Percentiles rank a stretch among this genome's conserved stretches.
Conservation (phyloP, 208 protist species). For the Herpetomonas samuelpessoai region DNA sequence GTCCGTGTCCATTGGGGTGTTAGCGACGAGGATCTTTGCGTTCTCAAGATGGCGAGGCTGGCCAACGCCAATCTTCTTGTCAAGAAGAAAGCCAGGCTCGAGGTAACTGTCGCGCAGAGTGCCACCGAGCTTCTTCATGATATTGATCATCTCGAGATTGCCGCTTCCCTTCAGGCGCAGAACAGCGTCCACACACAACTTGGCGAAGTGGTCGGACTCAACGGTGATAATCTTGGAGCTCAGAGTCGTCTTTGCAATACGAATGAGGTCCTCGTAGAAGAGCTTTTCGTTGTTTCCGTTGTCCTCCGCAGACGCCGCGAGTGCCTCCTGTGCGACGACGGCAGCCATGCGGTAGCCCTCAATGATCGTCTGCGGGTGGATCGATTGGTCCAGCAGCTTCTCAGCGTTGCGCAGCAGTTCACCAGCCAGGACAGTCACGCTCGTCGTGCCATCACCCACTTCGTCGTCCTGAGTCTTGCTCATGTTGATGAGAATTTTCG, state of each 20-base stretch:
- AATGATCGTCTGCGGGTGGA: slow-evolving; percentile 99
- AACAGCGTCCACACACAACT: slow-evolving; percentile 98
- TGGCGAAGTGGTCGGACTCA: slow-evolving; percentile 98
- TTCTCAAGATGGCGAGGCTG: slow-evolving; percentile 97
- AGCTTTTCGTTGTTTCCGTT: slow-evolving; percentile 80
- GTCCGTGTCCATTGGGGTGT: slow-evolving; percentile 99
- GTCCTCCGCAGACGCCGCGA: slow-evolving; percentile 76
- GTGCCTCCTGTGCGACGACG: slow-evolving; percentile 79
- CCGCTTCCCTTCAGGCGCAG: slow-evolving; percentile 93
- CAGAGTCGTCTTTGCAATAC: slow-evolving; percentile 99
- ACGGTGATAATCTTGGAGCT: slow-evolving; percentile 98
- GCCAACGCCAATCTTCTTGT: slow-evolving; percentile 99
- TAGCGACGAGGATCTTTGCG: slow-evolving; percentile 98
- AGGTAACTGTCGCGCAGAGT: slow-evolving; percentile 98
- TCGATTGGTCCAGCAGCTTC: slow-evolving; percentile 95
- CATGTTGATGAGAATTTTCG: slow-evolving; percentile 99
- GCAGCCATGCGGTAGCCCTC: slow-evolving; percentile 90
- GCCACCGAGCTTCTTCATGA: slow-evolving; percentile 99
- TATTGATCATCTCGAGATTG: slow-evolving; percentile 98
- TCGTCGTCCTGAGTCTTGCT: slow-evolving; percentile 99
- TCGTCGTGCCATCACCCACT: slow-evolving; percentile 99
- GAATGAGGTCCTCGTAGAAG: slow-evolving; percentile 97
- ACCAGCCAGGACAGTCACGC: slow-evolving; percentile 98
- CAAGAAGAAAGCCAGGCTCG: slow-evolving; percentile 99
- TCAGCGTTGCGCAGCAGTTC: slow-evolving; percentile 99